These are phyloP conservation scores for Eragrostis curvula DNA, from an alignment of 176 grass and related monocot species.

Conservation along the genomic window DNA sequence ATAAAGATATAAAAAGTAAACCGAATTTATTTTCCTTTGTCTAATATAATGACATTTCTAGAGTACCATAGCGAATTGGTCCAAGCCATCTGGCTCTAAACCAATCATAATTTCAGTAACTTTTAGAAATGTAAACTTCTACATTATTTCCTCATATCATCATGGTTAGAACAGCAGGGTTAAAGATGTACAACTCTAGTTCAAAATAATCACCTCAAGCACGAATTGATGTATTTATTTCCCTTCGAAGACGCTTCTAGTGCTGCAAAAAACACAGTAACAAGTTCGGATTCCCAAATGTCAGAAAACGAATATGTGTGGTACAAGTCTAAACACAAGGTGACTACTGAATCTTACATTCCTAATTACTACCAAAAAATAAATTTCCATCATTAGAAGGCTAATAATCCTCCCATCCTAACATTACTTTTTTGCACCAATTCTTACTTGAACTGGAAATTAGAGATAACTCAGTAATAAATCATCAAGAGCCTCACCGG, in stretches of 20 bases:
- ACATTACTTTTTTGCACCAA: no score
- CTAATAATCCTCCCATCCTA: no score
- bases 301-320: neutral
- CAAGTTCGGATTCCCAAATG: neutral
- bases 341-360: neutral
- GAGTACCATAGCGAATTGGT: neutral
- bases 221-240: conserved; percentile 97
- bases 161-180: no score
- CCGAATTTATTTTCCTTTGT: neutral
- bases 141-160: no score
- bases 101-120: no score
- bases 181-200: neutral
- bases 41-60: neutral
- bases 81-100: neutral
- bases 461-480: no score
- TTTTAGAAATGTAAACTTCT: no score
- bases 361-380: neutral
- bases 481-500: conserved; percentile 48
- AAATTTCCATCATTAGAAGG: no score
- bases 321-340: no score
- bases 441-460: no score
- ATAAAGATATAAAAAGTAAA: conserved; percentile 35
- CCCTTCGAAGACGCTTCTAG: conserved; percentile 91
- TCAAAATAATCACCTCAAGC: conserved; percentile 70
- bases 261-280: conserved; percentile 60